Conservation (phyloP, 1,284 basidiomycete species). For the Sanghuangporus weigelae region DNA sequence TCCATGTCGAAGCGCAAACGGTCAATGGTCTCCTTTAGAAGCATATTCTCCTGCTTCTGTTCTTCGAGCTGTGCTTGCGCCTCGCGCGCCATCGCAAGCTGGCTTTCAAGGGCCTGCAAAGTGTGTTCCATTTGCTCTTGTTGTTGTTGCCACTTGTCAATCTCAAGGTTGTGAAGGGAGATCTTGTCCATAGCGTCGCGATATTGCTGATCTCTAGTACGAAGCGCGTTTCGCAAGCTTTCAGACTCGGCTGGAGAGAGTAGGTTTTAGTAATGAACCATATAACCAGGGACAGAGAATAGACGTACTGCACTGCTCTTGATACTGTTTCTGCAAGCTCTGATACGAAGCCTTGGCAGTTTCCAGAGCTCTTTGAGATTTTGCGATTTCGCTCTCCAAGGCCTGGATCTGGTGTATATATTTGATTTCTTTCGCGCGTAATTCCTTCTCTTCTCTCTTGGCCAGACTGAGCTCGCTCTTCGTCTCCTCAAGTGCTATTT, state of each 20-base stretch:
- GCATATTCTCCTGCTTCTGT: conserved; percentile 87
- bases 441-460: conserved; percentile 85
- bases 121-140: conserved; percentile 66
- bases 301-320: conserved; percentile 73
- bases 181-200: conserved; percentile 55
- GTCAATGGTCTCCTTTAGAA: conserved; percentile 91
- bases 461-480: conserved; percentile 66
- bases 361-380: conserved; percentile 67
- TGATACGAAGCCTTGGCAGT: conserved; percentile 63
- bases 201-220: conserved; percentile 68
- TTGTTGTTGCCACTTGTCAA: conserved; percentile 55
- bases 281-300: not conserved
- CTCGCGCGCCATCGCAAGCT: conserved; percentile 62
- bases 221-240: conserved; percentile 67
- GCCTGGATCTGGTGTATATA: conserved; percentile 59
- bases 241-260: conserved; percentile 59
- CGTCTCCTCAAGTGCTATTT: conserved; percentile 67
- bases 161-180: conserved; percentile 57
- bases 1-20: conserved; percentile 88
- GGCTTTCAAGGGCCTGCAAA: conserved; percentile 57
- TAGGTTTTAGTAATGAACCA: conserved; percentile 8
- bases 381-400: conserved; percentile 74
- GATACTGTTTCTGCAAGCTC: conserved; percentile 77
- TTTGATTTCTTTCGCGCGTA: conserved; percentile 74
- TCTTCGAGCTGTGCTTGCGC: conserved; percentile 72